Conservation (phyloP, 2,329 filamentous ascomycete species). For the Xenoacremonium recifei region DNA sequence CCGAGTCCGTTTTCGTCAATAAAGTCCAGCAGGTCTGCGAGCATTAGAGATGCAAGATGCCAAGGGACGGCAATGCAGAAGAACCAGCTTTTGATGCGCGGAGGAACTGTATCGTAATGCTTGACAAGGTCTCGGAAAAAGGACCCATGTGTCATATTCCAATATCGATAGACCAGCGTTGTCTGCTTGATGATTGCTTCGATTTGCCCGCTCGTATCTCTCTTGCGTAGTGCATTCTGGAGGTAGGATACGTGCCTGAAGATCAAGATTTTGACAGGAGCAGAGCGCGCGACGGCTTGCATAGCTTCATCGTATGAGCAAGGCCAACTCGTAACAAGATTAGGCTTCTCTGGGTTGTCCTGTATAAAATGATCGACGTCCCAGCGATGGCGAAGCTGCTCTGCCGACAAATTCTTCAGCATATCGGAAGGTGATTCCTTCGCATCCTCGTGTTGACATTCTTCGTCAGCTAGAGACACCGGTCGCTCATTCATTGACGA, state of each 20-base stretch:
- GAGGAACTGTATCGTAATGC: conserved; percentile 47
- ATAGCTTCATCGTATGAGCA: conserved; percentile 50
- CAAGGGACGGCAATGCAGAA: conserved; percentile 55
- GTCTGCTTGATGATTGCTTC: conserved; percentile 49
- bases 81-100: conserved; percentile 58
- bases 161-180: conserved; percentile 50
- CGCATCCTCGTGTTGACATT: conserved; percentile 20
- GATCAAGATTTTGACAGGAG: conserved; percentile 57
- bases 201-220: conserved; percentile 32
- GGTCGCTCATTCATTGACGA: conserved; percentile 43
- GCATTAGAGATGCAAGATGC: conserved; percentile 53
- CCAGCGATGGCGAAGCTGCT: conserved; percentile 6
- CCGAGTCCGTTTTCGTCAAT: conserved; percentile 40
- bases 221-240: conserved; percentile 47
- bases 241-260: conserved; percentile 54
- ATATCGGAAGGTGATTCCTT: too few relatives aligned
- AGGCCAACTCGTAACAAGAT: conserved; percentile 41
- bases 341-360: conserved; percentile 22
- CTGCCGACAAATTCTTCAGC: not conserved
- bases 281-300: conserved; percentile 46
- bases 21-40: conserved; percentile 52
- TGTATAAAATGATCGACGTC: conserved; percentile 15
- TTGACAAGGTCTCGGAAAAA: conserved; percentile 52
- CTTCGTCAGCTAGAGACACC: conserved; percentile 31
- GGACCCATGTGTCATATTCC: conserved; percentile 48